These are phyloP conservation scores for Melaleuca alternifolia DNA, from an alignment of 345 rosid species.

Conservation along the genomic window DNA sequence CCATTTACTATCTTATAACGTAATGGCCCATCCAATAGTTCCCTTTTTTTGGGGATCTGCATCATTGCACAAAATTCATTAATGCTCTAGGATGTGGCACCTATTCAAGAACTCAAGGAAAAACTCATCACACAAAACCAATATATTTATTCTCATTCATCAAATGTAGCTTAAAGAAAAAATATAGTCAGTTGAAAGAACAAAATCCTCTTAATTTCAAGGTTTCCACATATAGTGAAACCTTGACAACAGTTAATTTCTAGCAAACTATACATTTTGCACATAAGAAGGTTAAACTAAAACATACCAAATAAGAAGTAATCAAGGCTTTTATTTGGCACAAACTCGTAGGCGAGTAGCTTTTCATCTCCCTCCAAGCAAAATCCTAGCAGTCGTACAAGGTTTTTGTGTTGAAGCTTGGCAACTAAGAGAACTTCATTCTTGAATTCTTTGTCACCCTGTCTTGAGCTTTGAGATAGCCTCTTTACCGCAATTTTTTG, in stretches of 20 bases:
- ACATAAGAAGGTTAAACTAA: background rate
- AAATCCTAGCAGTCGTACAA: background rate
- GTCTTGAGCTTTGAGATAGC: background rate
- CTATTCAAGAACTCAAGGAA: background rate
- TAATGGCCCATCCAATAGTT: background rate
- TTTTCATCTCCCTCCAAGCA: background rate
- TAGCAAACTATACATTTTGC: background rate
- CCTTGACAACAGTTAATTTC: accelerated
- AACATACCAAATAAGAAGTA: background rate
- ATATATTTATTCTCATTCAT: background rate
- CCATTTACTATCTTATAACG: background rate
- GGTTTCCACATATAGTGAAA: accelerated
- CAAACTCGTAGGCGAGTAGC: background rate
- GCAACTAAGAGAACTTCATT: background rate
- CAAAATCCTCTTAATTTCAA: background rate
- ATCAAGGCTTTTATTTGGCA: background rate
- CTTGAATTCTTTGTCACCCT: background rate
- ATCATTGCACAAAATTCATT: background rate
- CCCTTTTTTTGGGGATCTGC: background rate
- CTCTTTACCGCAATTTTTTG: background rate
- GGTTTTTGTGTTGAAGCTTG: background rate
- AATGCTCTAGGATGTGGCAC: background rate
- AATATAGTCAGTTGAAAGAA: background rate
- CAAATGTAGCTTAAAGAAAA: background rate
- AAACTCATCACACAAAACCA: background rate